Evolutionary conservation across 192 early-diverging fungal genomes (phyloP).

Genomic region (Gigaspora rosea): DNA sequence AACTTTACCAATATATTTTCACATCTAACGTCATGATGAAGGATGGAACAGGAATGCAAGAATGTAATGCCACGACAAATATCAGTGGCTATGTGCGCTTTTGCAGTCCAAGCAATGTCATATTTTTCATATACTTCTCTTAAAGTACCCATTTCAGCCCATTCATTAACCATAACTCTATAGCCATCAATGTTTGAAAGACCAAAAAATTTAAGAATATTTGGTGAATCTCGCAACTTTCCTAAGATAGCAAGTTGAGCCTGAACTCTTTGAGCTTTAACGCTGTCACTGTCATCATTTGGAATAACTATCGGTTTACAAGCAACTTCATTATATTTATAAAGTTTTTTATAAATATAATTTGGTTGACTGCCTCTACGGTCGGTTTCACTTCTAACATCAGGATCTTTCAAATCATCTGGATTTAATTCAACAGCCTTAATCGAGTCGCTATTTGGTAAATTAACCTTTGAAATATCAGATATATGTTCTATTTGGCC

Average conservation of each 20-base stretch:
- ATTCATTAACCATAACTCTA: slow-evolving; percentile 27
- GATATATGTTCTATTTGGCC: slow-evolving; percentile 4
- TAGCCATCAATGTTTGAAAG: slow-evolving; percentile 2
- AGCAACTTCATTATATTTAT: slow-evolving; percentile 16
- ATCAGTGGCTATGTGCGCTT: slow-evolving; percentile 11
- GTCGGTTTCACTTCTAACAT: neutral
- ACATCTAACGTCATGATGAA: slow-evolving; percentile 32
- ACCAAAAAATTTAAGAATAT: slow-evolving; percentile 29
- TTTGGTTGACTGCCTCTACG: neutral
- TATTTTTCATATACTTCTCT: neutral
- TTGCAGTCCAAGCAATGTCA: slow-evolving; percentile 4
- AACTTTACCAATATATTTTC: slow-evolving; percentile 25
- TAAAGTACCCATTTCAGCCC: slow-evolving; percentile 26
- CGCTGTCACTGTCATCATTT: neutral
- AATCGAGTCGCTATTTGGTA: neutral
- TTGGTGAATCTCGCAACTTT: slow-evolving; percentile 8
- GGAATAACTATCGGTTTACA: neutral
- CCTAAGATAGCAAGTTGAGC: slow-evolving; percentile 22
- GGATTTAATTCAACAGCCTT: neutral
- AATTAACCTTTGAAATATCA: neutral
- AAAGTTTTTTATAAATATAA: slow-evolving; percentile 18
- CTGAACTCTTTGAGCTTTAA: neutral
- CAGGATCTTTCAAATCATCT: neutral
- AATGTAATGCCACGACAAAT: slow-evolving; percentile 29
- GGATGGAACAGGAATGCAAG: neutral